phyloP scores from a whole-genome alignment of 1,284 basidiomycete species.

The Microbotryum violaceum region DNA sequence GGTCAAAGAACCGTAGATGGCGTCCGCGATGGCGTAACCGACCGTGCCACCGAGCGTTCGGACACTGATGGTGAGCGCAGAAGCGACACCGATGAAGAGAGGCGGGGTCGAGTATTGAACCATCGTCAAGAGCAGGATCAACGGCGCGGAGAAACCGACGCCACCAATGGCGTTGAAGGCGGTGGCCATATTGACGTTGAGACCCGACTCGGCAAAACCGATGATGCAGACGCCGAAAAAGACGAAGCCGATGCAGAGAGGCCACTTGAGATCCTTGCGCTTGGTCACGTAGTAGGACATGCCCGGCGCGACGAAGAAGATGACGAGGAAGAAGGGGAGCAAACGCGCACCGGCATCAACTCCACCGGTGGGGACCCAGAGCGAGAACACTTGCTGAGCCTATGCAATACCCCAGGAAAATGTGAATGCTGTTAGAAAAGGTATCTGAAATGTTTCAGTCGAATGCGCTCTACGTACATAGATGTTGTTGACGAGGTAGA shows the following conservation, averaged over 20 bases:
- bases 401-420: too few species aligned
- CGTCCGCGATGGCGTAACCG: constrained; percentile 11
- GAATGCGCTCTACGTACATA: background rate
- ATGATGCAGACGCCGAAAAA: constrained; percentile 6
- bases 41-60: constrained; percentile 17
- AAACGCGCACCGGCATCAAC: constrained; percentile 13
- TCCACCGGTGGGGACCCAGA: constrained; percentile 12
- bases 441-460: too few species aligned
- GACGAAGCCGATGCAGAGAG: constrained; percentile 10
- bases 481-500: constrained; percentile 21
- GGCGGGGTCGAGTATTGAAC: constrained; percentile 21
- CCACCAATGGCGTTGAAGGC: constrained; percentile 16
- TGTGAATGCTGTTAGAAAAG: too few species aligned
- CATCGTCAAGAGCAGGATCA: constrained; percentile 18
- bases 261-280: constrained; percentile 20
- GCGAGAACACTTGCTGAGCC: background rate
- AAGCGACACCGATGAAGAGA: constrained; percentile 20
- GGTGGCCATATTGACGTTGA: constrained; percentile 8
- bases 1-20: constrained; percentile 10
- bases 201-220: constrained; percentile 1
- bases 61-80: constrained; percentile 3
- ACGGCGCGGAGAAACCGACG: constrained; percentile 19
- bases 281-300: constrained; percentile 12
- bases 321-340: constrained; percentile 19
- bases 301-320: constrained; percentile 10